Evolutionary conservation across 331 rosid species (phyloP).

Genomic region (Acacia concinna): DNA sequence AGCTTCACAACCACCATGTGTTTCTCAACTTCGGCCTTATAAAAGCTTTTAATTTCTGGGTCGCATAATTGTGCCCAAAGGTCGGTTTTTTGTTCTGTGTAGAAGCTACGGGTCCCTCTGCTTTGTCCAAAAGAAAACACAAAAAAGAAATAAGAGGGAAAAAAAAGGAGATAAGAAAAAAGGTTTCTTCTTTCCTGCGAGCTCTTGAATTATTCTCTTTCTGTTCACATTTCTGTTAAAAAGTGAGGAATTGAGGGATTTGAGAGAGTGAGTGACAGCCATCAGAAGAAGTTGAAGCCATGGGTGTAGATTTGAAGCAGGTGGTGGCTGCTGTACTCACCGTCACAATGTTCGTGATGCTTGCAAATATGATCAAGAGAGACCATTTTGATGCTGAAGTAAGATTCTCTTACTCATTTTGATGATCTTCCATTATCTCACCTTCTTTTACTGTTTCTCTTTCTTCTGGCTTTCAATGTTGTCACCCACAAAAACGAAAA

Average conservation of each 20-base stretch:
- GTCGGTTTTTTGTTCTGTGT: too few relatives aligned
- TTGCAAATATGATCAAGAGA: slow-evolving; percentile 94
- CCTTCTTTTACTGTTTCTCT: neutral
- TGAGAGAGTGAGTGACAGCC: neutral
- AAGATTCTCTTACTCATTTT: slow-evolving; percentile 22
- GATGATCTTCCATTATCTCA: neutral
- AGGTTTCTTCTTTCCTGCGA: neutral
- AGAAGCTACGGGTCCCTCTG: too few relatives aligned
- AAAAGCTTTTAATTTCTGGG: too few relatives aligned
- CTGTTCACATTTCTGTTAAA: neutral
- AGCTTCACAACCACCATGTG: neutral
- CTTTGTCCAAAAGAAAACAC: neutral
- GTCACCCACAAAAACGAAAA: too few relatives aligned
- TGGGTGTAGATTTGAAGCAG: slow-evolving; percentile 97
- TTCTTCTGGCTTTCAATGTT: neutral
- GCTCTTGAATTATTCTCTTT: neutral
- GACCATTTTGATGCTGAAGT: slow-evolving; percentile 93
- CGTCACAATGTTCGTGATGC: slow-evolving; percentile 95
- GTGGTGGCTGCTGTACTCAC: slow-evolving; percentile 91
- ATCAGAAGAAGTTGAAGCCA: slow-evolving; percentile 30
- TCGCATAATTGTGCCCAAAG: too few relatives aligned
- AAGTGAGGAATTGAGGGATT: neutral
- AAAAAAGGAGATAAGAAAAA: neutral
- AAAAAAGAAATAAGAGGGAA: too few relatives aligned
- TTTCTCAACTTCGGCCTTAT: too few relatives aligned